Base-by-base conservation (phyloP, 2,329 filamentous ascomycete species). In the Colletotrichum filicis region DNA sequence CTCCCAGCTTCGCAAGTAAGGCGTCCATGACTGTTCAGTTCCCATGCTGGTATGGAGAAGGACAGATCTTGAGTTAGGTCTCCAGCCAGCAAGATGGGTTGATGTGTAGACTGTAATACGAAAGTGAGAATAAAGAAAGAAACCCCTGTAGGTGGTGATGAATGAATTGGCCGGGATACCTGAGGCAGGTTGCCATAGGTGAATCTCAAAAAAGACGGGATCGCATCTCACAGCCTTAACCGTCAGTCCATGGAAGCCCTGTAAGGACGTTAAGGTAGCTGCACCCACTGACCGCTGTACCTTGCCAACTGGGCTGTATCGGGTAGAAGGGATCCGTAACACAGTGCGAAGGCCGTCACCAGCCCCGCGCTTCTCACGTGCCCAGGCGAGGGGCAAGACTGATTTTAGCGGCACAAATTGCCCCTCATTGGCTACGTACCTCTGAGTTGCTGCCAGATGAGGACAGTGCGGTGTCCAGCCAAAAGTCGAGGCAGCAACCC, bases 11-110 rank as follows among this genome's bases (percentile, higher is more conserved):
- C 62, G 86, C 79, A 70, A 91, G 82, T 74, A 91, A 86, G 66
- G 87, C 87, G 80, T 97, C 95, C 95, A 97, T 97, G 71, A 78
- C 87, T 80, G 74, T 53, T 64, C 30, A 69, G 66, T 16, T 64
- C 66, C 61, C 66, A 71, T 68, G 55, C 53, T 74, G 71, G 26
- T 56, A 24, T 35, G 32, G 56, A 30, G n/a, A 37, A 37, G 61
- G 35, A 26, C n/a, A 24, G 22, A n/a, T n/a, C 30, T 28, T 57
- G 57, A 32, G 65, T 16, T 26, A 7, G 26, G 26, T 19, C 30
- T 35, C 62, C 57, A 42, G 49, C 55, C 53, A 26, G 67, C 42
- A 73, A 32, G 26, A 49, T 30, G 37, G 26, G 5, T 56, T 22
- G 7, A 49, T 35, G 42, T 42, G 46, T n/a, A 22, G 24, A 46